These are phyloP conservation scores for Tremella yokohamensis DNA, from an alignment of 768 basidiomycete species.

Conservation along the genomic window DNA sequence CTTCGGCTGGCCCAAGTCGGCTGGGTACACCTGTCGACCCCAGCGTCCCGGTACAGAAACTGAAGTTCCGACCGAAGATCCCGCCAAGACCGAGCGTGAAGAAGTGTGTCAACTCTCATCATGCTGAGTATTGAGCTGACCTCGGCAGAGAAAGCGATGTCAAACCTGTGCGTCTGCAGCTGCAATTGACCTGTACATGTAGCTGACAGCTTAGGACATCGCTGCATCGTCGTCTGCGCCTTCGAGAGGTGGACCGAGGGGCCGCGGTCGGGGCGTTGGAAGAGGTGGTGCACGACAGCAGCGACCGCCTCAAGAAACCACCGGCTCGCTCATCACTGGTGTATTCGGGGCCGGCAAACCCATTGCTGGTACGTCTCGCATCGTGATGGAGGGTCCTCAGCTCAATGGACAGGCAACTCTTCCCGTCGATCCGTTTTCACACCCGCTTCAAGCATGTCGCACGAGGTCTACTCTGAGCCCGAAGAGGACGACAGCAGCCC, in stretches of 20 bases:
- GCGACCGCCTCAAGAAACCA: background rate
- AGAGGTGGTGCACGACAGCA: background rate
- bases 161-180: conserved; percentile 29
- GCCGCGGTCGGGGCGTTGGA: conserved; percentile 16
- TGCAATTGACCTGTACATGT: background rate
- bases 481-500: conserved; percentile 24
- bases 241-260: conserved; percentile 20
- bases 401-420: background rate
- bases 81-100: conserved; percentile 33
- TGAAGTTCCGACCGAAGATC: conserved; percentile 45
- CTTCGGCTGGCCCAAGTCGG: conserved; percentile 1
- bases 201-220: background rate
- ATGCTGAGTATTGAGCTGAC: conserved; percentile 9
- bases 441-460: background rate
- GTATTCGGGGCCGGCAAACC: background rate
- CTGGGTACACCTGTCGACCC: background rate
- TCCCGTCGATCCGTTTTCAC: background rate
- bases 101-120: conserved; percentile 19
- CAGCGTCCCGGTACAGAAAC: conserved; percentile 15
- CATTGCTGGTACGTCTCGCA: background rate
- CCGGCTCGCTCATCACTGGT: conserved; percentile 1
- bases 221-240: conserved; percentile 8
- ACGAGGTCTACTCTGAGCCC: conserved; percentile 38
- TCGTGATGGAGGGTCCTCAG: background rate
- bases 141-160: conserved; percentile 32